These are phyloP conservation scores for Pseudocercospora ulei DNA, from an alignment of 2,329 filamentous ascomycete species.

Conservation along the genomic window DNA sequence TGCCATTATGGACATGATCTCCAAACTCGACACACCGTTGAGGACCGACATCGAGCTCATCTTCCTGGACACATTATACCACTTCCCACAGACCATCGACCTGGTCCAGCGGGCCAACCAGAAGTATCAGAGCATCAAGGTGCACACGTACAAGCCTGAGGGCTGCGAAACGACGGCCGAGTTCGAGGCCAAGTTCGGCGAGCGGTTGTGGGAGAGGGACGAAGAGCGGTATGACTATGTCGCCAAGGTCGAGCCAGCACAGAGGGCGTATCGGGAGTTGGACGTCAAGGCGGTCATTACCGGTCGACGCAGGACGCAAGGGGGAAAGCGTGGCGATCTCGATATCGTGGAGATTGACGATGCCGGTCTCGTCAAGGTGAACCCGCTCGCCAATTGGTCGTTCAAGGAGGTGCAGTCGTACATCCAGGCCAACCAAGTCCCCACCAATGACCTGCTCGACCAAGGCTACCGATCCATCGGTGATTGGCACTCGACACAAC, in stretches of 20 bases:
- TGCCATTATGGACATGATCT: slow-evolving; percentile 56
- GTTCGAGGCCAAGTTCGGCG: slow-evolving; percentile 73
- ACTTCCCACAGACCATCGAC: slow-evolving; percentile 45
- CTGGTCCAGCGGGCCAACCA: slow-evolving; percentile 58
- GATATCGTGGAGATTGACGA: slow-evolving; percentile 91
- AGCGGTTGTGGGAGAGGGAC: slow-evolving; percentile 72
- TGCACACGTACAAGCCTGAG: slow-evolving; percentile 85
- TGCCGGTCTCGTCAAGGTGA: slow-evolving; percentile 88
- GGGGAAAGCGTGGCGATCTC: slow-evolving; percentile 80
- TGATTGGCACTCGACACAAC: slow-evolving; percentile 93
- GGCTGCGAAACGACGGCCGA: slow-evolving; percentile 62
- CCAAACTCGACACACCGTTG: slow-evolving; percentile 57
- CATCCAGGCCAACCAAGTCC: slow-evolving; percentile 74
- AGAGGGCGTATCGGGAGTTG: slow-evolving; percentile 79
- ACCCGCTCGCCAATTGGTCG: slow-evolving; percentile 87
- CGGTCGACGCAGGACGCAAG: slow-evolving; percentile 82
- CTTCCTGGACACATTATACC: slow-evolving; percentile 48
- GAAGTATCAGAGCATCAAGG: slow-evolving; percentile 65
- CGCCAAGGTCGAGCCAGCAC: slow-evolving; percentile 93
- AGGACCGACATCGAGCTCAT: slow-evolving; percentile 46
- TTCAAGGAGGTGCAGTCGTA: slow-evolving; percentile 86
- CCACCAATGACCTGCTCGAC: slow-evolving; percentile 87
- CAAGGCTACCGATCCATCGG: slow-evolving; percentile 95
- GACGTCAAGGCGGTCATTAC: slow-evolving; percentile 85
- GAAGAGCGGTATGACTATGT: slow-evolving; percentile 91